Base-by-base conservation (phyloP, 148 eudicot species). In the Fallopia convolvulus region DNA sequence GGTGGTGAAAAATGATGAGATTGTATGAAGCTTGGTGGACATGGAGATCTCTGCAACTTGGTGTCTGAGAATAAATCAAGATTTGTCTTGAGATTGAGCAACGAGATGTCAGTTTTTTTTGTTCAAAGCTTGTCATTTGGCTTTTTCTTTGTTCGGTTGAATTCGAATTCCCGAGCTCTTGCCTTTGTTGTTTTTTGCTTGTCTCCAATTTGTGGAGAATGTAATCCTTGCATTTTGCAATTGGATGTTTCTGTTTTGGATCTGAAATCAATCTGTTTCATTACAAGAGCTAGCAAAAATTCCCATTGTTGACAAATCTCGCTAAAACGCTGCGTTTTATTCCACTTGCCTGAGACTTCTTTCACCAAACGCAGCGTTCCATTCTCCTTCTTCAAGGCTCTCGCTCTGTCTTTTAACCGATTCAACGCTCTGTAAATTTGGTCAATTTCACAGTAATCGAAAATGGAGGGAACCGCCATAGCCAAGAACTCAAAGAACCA, bases 11-110 rank as follows among this genome's bases (percentile, higher is more conserved):
- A n/a, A n/a, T n/a, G n/a, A 32, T 15, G 71, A 65, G 71, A 65
- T 32, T 65, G 14, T 40, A 14, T 6, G 72, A 68, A 6, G 46
- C 44, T 36, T 8, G 72, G 46, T 36, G n/a, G 46, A 32, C 72
- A 68, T 68, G 72, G 21, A 68, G 44, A 18, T 36, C 46, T 68
- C 21, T 68, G 42, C 46, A 33, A 77, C 50, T 56, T 55, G 77
- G 48, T 66, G 56, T 75, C 52, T 17, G 74, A 76, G 81, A 86
- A 83, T 81, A 75, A 80, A 77, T 77, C 80, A 55, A 71, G 70
- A 58, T 26, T 55, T 76, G 53, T 61, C 77, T 82, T 83, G 89
- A 84, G 89, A 81, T 76, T 80, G 72, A 39, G 41, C 40, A 74
- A 74, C 11, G 39, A 48, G 61, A 74, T 47, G 76, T 74, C 40